Percentiles rank a stretch among this genome's conserved stretches.
Evolutionary conservation across 305 asterid genomes (phyloP).

Genomic region (Stenogyne calaminthoides): DNA sequence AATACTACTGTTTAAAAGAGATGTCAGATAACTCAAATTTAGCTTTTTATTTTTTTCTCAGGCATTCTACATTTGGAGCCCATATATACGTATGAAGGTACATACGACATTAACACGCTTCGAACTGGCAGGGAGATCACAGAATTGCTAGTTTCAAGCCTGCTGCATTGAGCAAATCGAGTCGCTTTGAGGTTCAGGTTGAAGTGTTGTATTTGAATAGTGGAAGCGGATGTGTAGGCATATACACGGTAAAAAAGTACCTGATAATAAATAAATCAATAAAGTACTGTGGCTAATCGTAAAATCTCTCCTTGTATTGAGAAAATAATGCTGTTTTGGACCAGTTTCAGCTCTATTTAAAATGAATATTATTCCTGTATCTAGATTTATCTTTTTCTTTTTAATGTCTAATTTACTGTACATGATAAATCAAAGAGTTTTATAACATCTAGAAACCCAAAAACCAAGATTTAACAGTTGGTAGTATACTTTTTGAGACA

Average conservation of each 20-base stretch:
- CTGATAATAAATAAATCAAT: too few relatives aligned
- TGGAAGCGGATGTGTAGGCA: background rate
- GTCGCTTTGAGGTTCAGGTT: constrained; percentile 60
- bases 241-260: too few relatives aligned
- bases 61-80: constrained; percentile 99
- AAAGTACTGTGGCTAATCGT: too few relatives aligned
- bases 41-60: constrained; percentile 28
- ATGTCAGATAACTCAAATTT: background rate
- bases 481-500: too few relatives aligned
- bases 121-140: constrained; percentile 93
- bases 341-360: too few relatives aligned
- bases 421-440: too few relatives aligned
- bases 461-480: background rate
- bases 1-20: background rate
- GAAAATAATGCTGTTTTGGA: too few relatives aligned
- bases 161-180: constrained; percentile 48
- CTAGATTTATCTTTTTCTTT: too few relatives aligned
- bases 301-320: too few relatives aligned
- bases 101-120: constrained; percentile 91
- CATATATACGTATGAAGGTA: constrained; percentile 91
- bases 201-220: background rate
- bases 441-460: too few relatives aligned
- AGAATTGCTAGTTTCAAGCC: constrained; percentile 91
- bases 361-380: too few relatives aligned
- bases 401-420: too few relatives aligned